phyloP scores from a whole-genome alignment of 2,329 filamentous ascomycete genomes.

The Colletotrichum liaoningense region DNA sequence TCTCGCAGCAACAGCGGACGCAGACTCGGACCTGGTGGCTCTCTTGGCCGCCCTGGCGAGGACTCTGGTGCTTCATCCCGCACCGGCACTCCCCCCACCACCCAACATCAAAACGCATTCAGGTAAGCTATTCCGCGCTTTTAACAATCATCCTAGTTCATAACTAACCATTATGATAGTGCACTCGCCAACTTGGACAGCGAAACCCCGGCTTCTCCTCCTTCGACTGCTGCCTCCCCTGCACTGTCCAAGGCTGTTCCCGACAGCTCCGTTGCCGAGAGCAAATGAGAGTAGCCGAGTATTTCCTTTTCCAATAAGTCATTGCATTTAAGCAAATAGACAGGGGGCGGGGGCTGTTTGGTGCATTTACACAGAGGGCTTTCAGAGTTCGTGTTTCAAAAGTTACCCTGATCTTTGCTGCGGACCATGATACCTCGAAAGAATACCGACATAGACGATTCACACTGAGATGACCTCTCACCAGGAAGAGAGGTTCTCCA shows the following conservation, averaged over 20 bases:
- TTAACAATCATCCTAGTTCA: background rate
- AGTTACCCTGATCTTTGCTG: slow-evolving; percentile 57
- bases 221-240: slow-evolving; percentile 75
- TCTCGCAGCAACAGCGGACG: slow-evolving; percentile 93
- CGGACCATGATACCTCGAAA: slow-evolving; percentile 61
- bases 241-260: slow-evolving; percentile 72
- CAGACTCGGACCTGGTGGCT: slow-evolving; percentile 79
- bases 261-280: slow-evolving; percentile 56
- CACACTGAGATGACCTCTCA: slow-evolving; percentile 48
- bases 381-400: slow-evolving; percentile 59
- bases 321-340: slow-evolving; percentile 65
- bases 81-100: slow-evolving; percentile 85
- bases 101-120: slow-evolving; percentile 88
- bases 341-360: slow-evolving; percentile 55
- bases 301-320: slow-evolving; percentile 44
- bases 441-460: slow-evolving; percentile 54
- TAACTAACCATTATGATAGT: slow-evolving; percentile 52
- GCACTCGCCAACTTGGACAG: slow-evolving; percentile 71
- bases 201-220: slow-evolving; percentile 75
- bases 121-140: slow-evolving; percentile 70
- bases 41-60: slow-evolving; percentile 79
- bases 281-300: slow-evolving; percentile 51
- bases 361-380: slow-evolving; percentile 61
- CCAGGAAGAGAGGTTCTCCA: slow-evolving; percentile 42
- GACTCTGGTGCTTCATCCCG: slow-evolving; percentile 90